Conservation (phyloP, 805 yeast species). For the Myxozyma melibiosi region DNA sequence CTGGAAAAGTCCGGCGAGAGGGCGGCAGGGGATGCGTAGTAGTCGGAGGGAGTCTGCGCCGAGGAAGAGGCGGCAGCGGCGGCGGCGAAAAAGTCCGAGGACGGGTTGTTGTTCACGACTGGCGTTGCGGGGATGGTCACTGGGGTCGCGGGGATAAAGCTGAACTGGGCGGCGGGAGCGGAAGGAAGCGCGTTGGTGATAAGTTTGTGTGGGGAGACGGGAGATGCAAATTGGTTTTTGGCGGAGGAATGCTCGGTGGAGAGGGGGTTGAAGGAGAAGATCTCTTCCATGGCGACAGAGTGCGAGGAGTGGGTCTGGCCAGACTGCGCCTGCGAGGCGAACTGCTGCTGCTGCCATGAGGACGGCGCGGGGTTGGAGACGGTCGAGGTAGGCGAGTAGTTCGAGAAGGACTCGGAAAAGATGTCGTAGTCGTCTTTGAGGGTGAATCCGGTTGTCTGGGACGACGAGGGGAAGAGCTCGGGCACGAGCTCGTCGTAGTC, state of each 20-base stretch:
- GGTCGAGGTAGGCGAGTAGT: not conserved
- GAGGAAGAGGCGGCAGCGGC: too few relatives aligned
- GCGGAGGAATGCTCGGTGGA: too few relatives aligned
- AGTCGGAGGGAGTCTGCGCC: not conserved
- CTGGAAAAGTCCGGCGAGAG: not conserved
- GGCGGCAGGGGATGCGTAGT: too few relatives aligned
- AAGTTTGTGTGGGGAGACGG: not conserved
- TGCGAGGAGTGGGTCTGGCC: too few relatives aligned
- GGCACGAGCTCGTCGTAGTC: not conserved
- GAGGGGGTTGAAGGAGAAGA: too few relatives aligned
- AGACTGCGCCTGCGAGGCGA: too few relatives aligned
- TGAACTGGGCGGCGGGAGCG: not conserved
- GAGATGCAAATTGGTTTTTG: not conserved
- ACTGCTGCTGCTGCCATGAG: too few relatives aligned
- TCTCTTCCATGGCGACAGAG: too few relatives aligned
- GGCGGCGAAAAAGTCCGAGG: too few relatives aligned
- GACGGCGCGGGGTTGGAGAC: not conserved
- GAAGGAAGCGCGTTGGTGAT: not conserved
- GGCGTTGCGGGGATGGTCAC: too few relatives aligned
- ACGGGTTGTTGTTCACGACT: too few relatives aligned
- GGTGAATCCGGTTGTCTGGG: not conserved
- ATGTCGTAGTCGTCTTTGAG: not conserved
- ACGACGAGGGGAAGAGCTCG: not conserved
- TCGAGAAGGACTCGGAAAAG: not conserved
- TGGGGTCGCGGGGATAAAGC: too few relatives aligned